A percentile compares a stretch with the other conserved stretches of the same genome.
These are phyloP conservation scores for Opeltia flavorubescens DNA, from an alignment of 495 filamentous ascomycete genomes.

Conservation along the genomic window DNA sequence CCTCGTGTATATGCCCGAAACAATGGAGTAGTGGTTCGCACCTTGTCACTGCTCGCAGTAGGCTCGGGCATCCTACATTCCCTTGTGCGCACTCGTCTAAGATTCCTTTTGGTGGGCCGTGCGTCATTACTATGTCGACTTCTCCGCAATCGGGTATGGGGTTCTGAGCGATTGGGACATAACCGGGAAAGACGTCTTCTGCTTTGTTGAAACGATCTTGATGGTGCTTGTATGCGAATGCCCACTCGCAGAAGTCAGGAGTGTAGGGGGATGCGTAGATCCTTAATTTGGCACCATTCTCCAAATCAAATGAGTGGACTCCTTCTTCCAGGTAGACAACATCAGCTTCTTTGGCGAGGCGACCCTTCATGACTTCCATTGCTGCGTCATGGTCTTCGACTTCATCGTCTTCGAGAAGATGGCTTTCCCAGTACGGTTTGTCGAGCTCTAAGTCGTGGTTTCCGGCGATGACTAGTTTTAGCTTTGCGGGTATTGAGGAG, in stretches of 20 bases:
- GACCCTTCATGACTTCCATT: constrained; percentile 26
- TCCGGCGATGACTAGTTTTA: constrained; percentile 67
- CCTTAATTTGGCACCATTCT: constrained; percentile 40
- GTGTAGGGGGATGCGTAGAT: constrained; percentile 60
- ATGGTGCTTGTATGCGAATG: constrained; percentile 43
- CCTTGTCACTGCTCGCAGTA: constrained; percentile 34
- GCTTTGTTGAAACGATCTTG: constrained; percentile 39
- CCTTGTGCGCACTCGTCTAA: constrained; percentile 30
- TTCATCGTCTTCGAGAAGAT: constrained; percentile 3
- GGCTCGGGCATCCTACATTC: constrained; percentile 32
- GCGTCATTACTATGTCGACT: constrained; percentile 57
- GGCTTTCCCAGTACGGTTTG: constrained; percentile 24
- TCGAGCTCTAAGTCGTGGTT: constrained; percentile 70
- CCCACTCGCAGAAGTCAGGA: constrained; percentile 44
- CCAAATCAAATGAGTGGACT: constrained; percentile 34
- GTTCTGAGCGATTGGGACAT: constrained; percentile 24
- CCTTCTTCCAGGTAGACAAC: constrained; percentile 56
- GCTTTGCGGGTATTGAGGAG: constrained; percentile 37
- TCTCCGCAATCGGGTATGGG: constrained; percentile 35
- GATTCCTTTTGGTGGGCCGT: constrained; percentile 51
- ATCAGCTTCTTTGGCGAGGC: constrained; percentile 30
- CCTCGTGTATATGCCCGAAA: constrained; percentile 46
- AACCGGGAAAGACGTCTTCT: constrained; percentile 4
- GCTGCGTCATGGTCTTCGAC: constrained; percentile 14
- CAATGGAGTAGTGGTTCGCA: constrained; percentile 38